phyloP scores from a whole-genome alignment of 371 early-diverging fungal species.

The Mucor ambiguus region DNA sequence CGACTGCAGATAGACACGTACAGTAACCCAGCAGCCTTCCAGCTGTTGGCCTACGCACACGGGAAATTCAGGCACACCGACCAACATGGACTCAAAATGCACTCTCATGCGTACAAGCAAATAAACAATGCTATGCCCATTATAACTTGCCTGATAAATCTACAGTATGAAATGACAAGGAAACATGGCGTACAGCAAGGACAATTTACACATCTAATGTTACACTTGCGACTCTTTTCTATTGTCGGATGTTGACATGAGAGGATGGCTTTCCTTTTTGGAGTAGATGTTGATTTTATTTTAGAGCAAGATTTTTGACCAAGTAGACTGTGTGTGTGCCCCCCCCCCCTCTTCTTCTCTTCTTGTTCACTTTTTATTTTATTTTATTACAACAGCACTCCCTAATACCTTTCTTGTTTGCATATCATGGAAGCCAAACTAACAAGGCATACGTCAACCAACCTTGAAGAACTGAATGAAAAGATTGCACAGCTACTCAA shows the following conservation, averaged over 20 bases:
- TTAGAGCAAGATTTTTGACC: too few relatives aligned
- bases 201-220: neutral
- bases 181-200: neutral
- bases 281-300: neutral
- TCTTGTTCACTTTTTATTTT: neutral
- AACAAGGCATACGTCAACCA: constrained; percentile 43
- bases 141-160: too few relatives aligned
- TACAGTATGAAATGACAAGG: neutral
- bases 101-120: too few relatives aligned
- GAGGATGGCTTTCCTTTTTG: constrained; percentile 5
- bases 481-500: constrained; percentile 37
- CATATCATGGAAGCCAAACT: constrained; percentile 35
- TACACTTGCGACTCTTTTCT: neutral
- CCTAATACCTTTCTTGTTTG: neutral
- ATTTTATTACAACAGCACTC: neutral
- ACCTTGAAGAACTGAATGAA: constrained; percentile 42
- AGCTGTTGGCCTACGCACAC: too few relatives aligned
- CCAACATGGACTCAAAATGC: too few relatives aligned
- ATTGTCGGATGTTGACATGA: constrained; percentile 7
- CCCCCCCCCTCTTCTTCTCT: neutral
- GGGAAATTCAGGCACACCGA: too few relatives aligned
- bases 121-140: too few relatives aligned
- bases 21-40: too few relatives aligned
- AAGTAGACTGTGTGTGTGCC: too few relatives aligned
- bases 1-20: too few relatives aligned